phyloP scores from a whole-genome alignment of 106 monocot genomes.

The Triglochin maritima region DNA sequence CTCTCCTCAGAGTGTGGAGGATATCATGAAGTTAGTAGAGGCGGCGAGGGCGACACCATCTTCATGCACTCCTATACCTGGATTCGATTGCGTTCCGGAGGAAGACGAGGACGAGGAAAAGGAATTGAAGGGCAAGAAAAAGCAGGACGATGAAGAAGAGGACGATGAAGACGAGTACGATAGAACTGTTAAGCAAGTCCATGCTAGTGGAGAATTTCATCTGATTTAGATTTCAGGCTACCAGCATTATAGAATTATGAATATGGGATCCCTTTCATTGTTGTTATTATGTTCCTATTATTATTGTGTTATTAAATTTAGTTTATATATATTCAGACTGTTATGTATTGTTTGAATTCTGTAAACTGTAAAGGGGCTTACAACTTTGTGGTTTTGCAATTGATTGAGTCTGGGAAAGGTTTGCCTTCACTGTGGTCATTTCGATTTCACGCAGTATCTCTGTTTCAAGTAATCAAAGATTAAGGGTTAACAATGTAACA shows the following conservation, averaged over 20 bases:
- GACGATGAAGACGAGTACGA: conserved; percentile 51
- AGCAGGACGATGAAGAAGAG: conserved; percentile 7
- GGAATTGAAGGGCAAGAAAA: conserved; percentile 7
- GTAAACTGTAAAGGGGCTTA: no score
- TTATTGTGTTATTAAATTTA: no score
- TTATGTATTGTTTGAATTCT: no score
- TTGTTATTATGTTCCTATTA: neutral
- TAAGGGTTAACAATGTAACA: no score
- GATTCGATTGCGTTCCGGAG: conserved; percentile 40
- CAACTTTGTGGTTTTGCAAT: no score
- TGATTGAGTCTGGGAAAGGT: no score
- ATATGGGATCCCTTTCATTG: neutral
- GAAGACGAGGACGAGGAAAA: conserved; percentile 49
- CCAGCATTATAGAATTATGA: neutral
- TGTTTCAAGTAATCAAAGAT: no score
- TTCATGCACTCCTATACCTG: conserved; percentile 28
- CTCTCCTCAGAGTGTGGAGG: conserved; percentile 52
- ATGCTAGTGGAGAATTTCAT: conserved; percentile 51
- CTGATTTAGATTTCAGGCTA: conserved; percentile 11
- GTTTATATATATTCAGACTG: no score
- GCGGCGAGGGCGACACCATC: conserved; percentile 52
- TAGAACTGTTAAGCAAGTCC: conserved; percentile 37
- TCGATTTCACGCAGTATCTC: no score
- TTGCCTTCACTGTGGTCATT: no score
- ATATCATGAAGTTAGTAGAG: conserved; percentile 60